These are phyloP conservation scores for Xanthoconium stramineum DNA, from an alignment of 768 basidiomycete species.

Conservation along the genomic window DNA sequence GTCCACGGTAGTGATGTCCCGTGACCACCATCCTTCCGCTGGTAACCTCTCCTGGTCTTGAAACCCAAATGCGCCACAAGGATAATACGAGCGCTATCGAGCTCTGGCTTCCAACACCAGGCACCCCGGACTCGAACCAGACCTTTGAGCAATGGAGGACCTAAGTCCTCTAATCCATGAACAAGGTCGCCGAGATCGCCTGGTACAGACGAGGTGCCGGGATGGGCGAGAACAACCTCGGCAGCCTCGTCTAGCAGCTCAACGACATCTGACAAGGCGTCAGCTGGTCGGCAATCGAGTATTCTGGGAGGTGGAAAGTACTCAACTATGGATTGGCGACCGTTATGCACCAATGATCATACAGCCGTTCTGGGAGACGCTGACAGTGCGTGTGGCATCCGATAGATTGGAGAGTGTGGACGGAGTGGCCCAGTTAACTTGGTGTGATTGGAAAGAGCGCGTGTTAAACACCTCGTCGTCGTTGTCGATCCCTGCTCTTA, in stretches of 20 bases:
- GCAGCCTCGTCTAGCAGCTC: slow-evolving; percentile 57
- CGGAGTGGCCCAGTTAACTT: slow-evolving; percentile 48
- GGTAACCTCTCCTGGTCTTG: slow-evolving; percentile 50
- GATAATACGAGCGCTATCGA: slow-evolving; percentile 49
- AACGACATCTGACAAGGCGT: slow-evolving; percentile 62
- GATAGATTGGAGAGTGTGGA: slow-evolving; percentile 48
- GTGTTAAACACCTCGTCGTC: slow-evolving; percentile 35
- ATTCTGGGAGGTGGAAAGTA: slow-evolving; percentile 60
- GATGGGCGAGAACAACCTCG: slow-evolving; percentile 54
- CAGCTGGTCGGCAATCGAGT: slow-evolving; percentile 55
- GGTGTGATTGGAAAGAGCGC: slow-evolving; percentile 55
- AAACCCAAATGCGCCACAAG: slow-evolving; percentile 52
- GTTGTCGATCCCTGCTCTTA: slow-evolving; percentile 46
- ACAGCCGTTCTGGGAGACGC: slow-evolving; percentile 55
- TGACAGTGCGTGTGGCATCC: slow-evolving; percentile 50
- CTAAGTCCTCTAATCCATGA: slow-evolving; percentile 58
- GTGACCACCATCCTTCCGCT: slow-evolving; percentile 56
- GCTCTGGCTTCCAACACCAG: slow-evolving; percentile 53
- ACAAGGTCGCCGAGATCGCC: slow-evolving; percentile 56
- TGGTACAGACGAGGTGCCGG: slow-evolving; percentile 62
- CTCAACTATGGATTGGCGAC: slow-evolving; percentile 48
- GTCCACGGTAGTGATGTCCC: slow-evolving; percentile 52
- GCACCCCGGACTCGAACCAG: slow-evolving; percentile 46
- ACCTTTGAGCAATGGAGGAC: slow-evolving; percentile 64
- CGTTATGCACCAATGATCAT: slow-evolving; percentile 47